These are phyloP conservation scores for Gnomoniopsis sp. DNA, from an alignment of 2,329 filamentous ascomycete species.

Conservation along the genomic window DNA sequence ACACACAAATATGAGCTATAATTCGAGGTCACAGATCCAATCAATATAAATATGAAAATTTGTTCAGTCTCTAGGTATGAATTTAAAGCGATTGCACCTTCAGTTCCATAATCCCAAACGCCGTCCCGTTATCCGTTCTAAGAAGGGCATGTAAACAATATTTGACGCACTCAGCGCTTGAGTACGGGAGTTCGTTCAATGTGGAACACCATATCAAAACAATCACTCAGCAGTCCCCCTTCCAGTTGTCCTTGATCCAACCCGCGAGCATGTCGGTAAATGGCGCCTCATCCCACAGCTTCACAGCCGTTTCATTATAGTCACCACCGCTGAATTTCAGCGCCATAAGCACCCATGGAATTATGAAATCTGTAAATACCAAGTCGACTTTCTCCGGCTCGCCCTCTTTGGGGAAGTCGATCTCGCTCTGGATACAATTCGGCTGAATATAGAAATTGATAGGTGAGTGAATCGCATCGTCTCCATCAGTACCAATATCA, in stretches of 20 bases:
- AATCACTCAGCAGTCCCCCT: conserved; percentile 37
- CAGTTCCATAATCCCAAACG: neutral
- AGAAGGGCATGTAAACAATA: neutral
- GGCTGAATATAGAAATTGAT: conserved; percentile 76
- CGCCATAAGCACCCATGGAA: conserved; percentile 75
- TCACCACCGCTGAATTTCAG: conserved; percentile 58
- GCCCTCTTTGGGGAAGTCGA: conserved; percentile 53
- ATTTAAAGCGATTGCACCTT: neutral
- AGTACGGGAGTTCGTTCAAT: neutral
- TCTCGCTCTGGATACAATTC: conserved; percentile 74
- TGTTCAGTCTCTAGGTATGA: neutral
- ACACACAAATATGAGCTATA: neutral
- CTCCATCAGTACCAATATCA: conserved; percentile 77
- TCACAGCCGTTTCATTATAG: conserved; percentile 45
- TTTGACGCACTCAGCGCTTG: neutral
- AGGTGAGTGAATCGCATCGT: conserved; percentile 79
- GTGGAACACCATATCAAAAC: too few relatives aligned
- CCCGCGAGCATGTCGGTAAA: conserved; percentile 53
- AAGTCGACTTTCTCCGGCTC: conserved; percentile 76
- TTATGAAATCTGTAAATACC: conserved; percentile 87
- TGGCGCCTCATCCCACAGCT: conserved; percentile 49
- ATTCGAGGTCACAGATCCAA: neutral
- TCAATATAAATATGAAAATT: neutral
- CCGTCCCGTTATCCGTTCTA: neutral
- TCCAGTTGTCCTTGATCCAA: conserved; percentile 61